phyloP scores from a whole-genome alignment of 495 filamentous ascomycete species.

The Schizothecium vesticola region DNA sequence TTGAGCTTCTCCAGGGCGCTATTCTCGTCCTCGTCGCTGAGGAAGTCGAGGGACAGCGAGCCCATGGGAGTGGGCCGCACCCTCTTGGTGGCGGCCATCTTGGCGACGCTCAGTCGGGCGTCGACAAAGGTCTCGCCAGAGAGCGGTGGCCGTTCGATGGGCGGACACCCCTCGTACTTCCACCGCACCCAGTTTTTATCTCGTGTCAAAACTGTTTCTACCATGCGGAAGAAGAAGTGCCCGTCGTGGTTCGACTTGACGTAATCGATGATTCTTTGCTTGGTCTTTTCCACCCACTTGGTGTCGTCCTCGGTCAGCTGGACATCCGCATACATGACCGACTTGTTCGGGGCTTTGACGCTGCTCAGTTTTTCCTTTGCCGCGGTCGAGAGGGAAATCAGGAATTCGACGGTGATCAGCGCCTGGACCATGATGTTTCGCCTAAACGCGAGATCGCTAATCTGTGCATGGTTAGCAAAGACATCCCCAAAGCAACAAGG shows the following conservation, averaged over 20 bases:
- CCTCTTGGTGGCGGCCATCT: conserved; percentile 60
- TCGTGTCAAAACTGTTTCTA: conserved; percentile 87
- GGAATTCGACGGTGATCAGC: conserved; percentile 87
- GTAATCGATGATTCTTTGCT: conserved; percentile 67
- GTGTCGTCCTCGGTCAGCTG: conserved; percentile 75
- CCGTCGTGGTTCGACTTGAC: conserved; percentile 70
- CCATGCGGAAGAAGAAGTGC: conserved; percentile 89
- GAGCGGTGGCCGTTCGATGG: conserved; percentile 70
- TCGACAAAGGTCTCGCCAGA: conserved; percentile 58
- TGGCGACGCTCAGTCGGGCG: conserved; percentile 58
- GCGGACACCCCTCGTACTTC: conserved; percentile 90
- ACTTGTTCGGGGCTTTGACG: conserved; percentile 65
- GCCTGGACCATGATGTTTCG: conserved; percentile 91
- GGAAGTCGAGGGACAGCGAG: conserved; percentile 67
- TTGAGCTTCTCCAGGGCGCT: conserved; percentile 46
- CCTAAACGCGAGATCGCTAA: conserved; percentile 89
- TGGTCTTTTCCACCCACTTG: conserved; percentile 73
- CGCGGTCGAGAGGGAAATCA: conserved; percentile 78
- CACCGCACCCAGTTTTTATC: conserved; percentile 98
- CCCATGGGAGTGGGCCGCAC: conserved; percentile 62
- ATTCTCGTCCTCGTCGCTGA: conserved; percentile 55
- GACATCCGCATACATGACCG: conserved; percentile 74
- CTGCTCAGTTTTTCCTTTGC: conserved; percentile 70
- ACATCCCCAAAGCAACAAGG: not conserved
- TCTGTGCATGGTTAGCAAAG: conserved; percentile 41